Percentiles rank a stretch among this genome's conserved stretches.
Evolutionary conservation across 257 asterid genomes (phyloP).

Genomic region (Solanum etuberosum): DNA sequence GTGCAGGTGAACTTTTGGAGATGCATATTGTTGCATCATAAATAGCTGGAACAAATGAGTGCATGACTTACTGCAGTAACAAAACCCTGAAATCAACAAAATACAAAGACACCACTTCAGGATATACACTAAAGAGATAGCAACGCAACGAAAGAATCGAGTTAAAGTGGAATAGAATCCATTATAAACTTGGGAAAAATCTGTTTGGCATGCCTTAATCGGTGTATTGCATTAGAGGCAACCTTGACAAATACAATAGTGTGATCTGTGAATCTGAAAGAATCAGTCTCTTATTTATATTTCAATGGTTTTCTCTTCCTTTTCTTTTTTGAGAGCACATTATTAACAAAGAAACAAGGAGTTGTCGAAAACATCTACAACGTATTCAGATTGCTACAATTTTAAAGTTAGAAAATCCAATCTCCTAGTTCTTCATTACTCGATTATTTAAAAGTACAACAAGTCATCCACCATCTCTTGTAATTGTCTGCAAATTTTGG

Average conservation of each 20-base stretch:
- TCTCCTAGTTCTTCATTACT: not conserved
- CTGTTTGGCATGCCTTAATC: not conserved
- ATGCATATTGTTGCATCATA: slow-evolving; percentile 82
- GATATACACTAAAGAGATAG: not conserved
- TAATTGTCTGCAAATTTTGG: not conserved
- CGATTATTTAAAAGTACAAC: not conserved
- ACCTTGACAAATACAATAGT: not conserved
- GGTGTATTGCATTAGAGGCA: not conserved
- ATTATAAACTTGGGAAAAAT: not conserved
- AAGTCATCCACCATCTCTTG: not conserved
- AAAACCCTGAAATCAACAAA: slow-evolving; percentile 61
- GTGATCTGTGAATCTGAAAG: not conserved
- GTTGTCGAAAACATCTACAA: not conserved
- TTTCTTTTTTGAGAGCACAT: not conserved
- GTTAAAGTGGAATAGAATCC: not conserved
- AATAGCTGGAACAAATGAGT: slow-evolving; percentile 85
- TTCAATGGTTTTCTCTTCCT: not conserved
- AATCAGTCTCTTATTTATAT: not conserved
- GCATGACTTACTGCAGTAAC: slow-evolving; percentile 86
- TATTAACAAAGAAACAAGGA: not conserved
- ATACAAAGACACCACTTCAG: not conserved
- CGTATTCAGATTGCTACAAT: not conserved
- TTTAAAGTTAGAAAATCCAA: not conserved
- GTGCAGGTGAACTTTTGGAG: slow-evolving; percentile 70
- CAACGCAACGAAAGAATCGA: not conserved